Conservation (phyloP, 164 flowering plant species). For the Vitis rotundifolia region DNA sequence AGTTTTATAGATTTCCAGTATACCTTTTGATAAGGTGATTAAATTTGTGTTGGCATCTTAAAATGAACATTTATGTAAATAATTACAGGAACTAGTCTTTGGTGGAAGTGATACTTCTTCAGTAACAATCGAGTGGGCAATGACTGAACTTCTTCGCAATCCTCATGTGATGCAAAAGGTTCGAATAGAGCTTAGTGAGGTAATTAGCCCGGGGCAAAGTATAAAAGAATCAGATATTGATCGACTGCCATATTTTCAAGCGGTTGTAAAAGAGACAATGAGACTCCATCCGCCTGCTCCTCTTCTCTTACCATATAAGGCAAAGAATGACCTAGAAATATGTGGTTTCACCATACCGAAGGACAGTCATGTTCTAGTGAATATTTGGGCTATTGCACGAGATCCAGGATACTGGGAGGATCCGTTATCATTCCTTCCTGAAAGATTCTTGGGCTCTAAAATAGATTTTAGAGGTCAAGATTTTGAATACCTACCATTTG, state of each 20-base stretch:
- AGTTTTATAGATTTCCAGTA: too few species aligned
- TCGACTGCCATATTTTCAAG: slow-evolving; percentile 22
- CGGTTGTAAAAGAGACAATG: slow-evolving; percentile 25
- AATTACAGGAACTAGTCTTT: slow-evolving; percentile 18
- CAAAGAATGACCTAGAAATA: not conserved
- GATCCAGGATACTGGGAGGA: slow-evolving; percentile 21
- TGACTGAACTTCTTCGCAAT: slow-evolving; percentile 22
- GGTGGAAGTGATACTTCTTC: slow-evolving; percentile 25
- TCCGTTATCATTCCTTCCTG: slow-evolving; percentile 14
- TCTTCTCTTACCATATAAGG: slow-evolving; percentile 26
- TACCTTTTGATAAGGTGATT: too few species aligned
- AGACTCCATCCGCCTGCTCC: slow-evolving; percentile 29
- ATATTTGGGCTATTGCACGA: slow-evolving; percentile 22
- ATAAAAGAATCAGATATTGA: slow-evolving; percentile 20
- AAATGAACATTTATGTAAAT: not conserved
- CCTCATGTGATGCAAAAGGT: slow-evolving; percentile 9
- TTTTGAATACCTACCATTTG: not conserved
- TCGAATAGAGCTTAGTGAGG: slow-evolving; percentile 2
- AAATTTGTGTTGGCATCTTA: not conserved
- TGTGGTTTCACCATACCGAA: slow-evolving; percentile 17
- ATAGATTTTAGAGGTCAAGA: slow-evolving; percentile 5
- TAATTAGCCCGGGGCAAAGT: not conserved
- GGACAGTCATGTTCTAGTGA: slow-evolving; percentile 16
- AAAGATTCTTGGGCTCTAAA: slow-evolving; percentile 17
- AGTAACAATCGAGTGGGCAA: slow-evolving; percentile 26